These are phyloP conservation scores for Dictyostelium capitatum DNA, from an alignment of 78 protist genomes.

Conservation along the genomic window DNA sequence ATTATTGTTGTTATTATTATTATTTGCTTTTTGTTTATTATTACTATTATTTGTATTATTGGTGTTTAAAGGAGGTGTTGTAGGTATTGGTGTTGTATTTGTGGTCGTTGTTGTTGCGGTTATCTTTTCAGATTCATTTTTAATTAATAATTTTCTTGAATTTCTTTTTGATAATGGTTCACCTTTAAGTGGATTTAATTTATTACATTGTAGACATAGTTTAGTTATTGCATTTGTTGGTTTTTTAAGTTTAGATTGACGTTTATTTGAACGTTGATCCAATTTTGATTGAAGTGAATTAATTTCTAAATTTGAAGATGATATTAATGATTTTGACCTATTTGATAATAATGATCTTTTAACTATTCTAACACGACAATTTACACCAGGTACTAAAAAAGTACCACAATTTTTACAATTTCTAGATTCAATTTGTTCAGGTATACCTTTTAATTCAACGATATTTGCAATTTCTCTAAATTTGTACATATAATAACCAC, in stretches of 20 bases:
- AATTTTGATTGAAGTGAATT: background rate
- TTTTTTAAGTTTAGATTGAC: background rate
- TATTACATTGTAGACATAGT: conserved; percentile 1
- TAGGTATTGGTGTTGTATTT: background rate
- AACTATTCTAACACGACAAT: conserved; percentile 41
- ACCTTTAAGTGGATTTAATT: background rate
- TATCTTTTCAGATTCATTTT: background rate
- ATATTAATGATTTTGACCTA: background rate
- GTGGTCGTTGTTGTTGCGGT: background rate
- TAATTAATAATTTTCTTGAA: background rate
- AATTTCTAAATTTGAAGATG: background rate
- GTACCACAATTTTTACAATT: conserved; percentile 43
- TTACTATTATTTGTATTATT: background rate
- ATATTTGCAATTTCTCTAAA: conserved; percentile 5
- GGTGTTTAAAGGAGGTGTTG: background rate
- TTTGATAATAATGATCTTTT: background rate
- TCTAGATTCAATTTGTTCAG: background rate
- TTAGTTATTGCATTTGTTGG: conserved; percentile 5
- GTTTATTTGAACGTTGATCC: background rate
- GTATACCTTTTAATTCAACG: background rate
- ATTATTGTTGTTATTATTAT: background rate
- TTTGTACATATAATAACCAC: conserved; percentile 42
- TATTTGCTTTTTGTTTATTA: background rate
- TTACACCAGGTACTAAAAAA: conserved; percentile 40
- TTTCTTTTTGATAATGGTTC: background rate